Percentiles rank a stretch among this genome's conserved stretches.
These are phyloP conservation scores for Candida peoriensis DNA, from an alignment of 805 yeast species.

Conservation along the genomic window DNA sequence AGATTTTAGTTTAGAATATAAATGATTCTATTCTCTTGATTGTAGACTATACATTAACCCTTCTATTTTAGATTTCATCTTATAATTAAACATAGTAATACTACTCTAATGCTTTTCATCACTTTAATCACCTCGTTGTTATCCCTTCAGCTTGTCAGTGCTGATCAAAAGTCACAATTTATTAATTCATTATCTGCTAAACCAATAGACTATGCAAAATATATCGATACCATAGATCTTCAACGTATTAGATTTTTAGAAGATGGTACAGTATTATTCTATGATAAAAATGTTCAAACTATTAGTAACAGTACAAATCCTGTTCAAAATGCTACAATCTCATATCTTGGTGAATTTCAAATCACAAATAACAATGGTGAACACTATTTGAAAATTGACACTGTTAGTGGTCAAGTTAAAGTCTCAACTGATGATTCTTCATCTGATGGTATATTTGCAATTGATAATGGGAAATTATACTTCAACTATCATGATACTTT, in stretches of 20 bases:
- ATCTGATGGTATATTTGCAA: constrained; percentile 14
- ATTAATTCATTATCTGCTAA: constrained; percentile 15
- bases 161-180: neutral
- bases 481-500: constrained; percentile 19
- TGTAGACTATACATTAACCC: too few relatives aligned
- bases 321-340: constrained; percentile 10
- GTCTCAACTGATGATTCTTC: constrained; percentile 5
- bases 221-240: constrained; percentile 15
- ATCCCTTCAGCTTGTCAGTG: too few relatives aligned
- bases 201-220: constrained; percentile 17
- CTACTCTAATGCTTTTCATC: too few relatives aligned
- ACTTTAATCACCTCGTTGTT: too few relatives aligned
- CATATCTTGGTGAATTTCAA: constrained; percentile 11
- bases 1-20: too few relatives aligned
- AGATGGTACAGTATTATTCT: constrained; percentile 14
- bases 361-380: constrained; percentile 1
- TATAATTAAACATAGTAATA: too few relatives aligned
- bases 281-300: constrained; percentile 4
- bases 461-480: constrained; percentile 8
- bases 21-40: too few relatives aligned
- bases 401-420: constrained; percentile 10
- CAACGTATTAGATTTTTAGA: constrained; percentile 11
- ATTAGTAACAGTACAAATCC: constrained; percentile 5
- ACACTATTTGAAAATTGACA: constrained; percentile 10
- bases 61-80: too few relatives aligned